A percentile compares a stretch with the other conserved stretches of the same genome.
Conservation (phyloP, 2,329 filamentous ascomycete species). For the Fusarium sp. region DNA sequence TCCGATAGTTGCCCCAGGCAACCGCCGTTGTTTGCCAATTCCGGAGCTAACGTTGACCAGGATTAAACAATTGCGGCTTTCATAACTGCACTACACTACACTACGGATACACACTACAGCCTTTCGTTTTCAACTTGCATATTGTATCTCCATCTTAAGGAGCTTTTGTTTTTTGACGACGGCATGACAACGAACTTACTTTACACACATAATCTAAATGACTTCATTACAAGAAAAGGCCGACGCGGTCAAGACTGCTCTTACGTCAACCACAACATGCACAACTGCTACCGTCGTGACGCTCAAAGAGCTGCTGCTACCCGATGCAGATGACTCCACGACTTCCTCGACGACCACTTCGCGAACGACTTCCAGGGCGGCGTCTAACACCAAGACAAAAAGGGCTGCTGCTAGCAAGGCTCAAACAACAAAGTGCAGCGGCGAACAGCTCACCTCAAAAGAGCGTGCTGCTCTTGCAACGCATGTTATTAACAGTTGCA, state of each 20-base stretch:
- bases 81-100: constrained; percentile 12
- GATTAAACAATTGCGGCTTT: constrained; percentile 29
- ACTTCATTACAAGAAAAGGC: constrained; percentile 59
- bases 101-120: constrained; percentile 11
- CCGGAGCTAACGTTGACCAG: constrained; percentile 17
- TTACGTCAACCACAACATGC: constrained; percentile 67
- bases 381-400: constrained; percentile 46
- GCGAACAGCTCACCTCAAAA: constrained; percentile 52
- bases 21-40: constrained; percentile 54
- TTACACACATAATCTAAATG: constrained; percentile 54
- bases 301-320: constrained; percentile 62
- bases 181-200: constrained; percentile 52
- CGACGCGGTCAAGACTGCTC: constrained; percentile 67
- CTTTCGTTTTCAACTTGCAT: constrained; percentile 43
- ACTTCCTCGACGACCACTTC: constrained; percentile 47
- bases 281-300: constrained; percentile 63
- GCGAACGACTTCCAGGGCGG: constrained; percentile 48
- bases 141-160: constrained; percentile 47
- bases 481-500: constrained; percentile 76
- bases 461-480: constrained; percentile 78
- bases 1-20: constrained; percentile 55
- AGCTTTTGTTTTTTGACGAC: constrained; percentile 46
- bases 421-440: constrained; percentile 29
- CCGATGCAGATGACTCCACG: constrained; percentile 50
- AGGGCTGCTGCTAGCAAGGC: constrained; percentile 26